Evolutionary conservation across 106 monocot species (phyloP), one percentile per base, ranked within the genome.

Genomic region (Dactylorhiza incarnata): DNA sequence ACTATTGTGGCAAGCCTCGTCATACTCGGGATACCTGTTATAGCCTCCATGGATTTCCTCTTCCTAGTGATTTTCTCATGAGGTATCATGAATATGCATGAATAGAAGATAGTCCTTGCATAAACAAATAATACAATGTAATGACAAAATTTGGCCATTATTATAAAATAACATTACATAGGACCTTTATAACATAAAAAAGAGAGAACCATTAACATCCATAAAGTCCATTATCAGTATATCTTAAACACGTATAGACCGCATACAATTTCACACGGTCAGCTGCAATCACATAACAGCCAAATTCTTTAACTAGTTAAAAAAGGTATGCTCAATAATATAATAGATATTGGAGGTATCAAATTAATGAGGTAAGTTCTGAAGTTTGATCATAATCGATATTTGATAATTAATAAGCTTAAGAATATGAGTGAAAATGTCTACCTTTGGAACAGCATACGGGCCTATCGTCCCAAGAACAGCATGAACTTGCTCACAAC

Each of bases 361-460:
- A 45, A 68, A 17, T 15, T 9, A n/a, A 71, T 22, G 4, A 68
- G 5, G 11, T 2, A 45, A 45, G 6, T 68, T 45, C 5, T 37
- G 6, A 68, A 46, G 44, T 3, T 44, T 25, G 37, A 68, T 45
- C 13, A 45, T 14, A 68, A 71, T 44, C 15, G 7, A 7, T n/a
- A 19, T 17, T 69, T n/a, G 37, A 37, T 37, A 37, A 37, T 7
- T 47, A 71, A 7, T 6, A 46, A 7, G 47, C 17, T 7, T 71
- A 47, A 68, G 1, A 43, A 43, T 14, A 48, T 11, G 11, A 49
- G 4, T 49, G 5, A 48, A 72, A 49, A 48, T 4, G 5, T 48
- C 19, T 22, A 99, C 99, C 99, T 94, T 80, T 71, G 94, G 94
- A 76, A 86, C 65, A 85, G 91, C 89, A 87, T 99, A 99, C 59